A percentile compares a stretch with the other conserved stretches of the same genome.
These are phyloP conservation scores for Mycotypha africana DNA, from an alignment of 371 early-diverging fungal genomes.

Conservation along the genomic window DNA sequence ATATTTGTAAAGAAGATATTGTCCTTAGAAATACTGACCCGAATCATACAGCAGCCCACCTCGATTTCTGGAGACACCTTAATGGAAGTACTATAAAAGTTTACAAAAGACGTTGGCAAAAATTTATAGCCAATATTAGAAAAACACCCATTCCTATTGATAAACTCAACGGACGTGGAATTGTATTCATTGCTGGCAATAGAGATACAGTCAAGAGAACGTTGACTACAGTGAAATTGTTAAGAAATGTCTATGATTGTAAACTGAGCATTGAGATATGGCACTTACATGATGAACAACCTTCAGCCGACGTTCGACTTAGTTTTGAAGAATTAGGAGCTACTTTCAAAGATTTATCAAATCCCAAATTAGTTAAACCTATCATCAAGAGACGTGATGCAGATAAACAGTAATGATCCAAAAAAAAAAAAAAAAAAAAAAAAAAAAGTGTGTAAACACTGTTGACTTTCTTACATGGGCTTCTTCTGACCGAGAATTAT, in stretches of 20 bases:
- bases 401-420: constrained; percentile 32
- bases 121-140: constrained; percentile 15
- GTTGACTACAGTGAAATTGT: constrained; percentile 22
- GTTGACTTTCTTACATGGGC: no score
- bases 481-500: no score
- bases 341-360: constrained; percentile 22
- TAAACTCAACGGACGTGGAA: constrained; percentile 19
- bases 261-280: constrained; percentile 32
- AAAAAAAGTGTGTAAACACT: no score
- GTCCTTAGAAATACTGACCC: constrained; percentile 32
- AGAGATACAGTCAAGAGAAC: constrained; percentile 33
- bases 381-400: constrained; percentile 21
- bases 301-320: constrained; percentile 3
- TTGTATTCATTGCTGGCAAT: constrained; percentile 40
- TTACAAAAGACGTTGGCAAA: constrained; percentile 27
- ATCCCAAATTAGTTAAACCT: constrained; percentile 21
- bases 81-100: constrained; percentile 2
- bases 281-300: constrained; percentile 37
- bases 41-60: constrained; percentile 33
- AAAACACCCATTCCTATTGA: not conserved
- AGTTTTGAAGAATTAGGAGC: constrained; percentile 16
- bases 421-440: no score
- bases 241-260: constrained; percentile 20
- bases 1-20: constrained; percentile 12
- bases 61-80: constrained; percentile 25